phyloP scores from a whole-genome alignment of 2,329 filamentous ascomycete species.

The Sporothrix variecibatus region DNA sequence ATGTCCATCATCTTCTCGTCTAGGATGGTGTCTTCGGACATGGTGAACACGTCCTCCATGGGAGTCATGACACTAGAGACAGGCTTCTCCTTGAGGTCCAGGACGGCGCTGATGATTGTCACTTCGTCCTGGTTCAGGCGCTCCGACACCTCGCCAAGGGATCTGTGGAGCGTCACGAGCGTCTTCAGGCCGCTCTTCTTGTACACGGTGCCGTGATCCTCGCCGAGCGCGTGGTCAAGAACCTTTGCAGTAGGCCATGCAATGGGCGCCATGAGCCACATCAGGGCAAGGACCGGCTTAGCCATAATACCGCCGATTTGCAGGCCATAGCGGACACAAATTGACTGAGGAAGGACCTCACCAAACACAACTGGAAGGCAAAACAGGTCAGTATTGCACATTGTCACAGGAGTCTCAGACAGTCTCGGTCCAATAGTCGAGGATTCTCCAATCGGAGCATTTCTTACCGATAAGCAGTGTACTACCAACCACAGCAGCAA shows the following conservation, averaged over 20 bases:
- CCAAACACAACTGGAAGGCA: conserved; percentile 81
- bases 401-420: too few relatives aligned
- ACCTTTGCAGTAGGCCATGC: conserved; percentile 96
- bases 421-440: neutral
- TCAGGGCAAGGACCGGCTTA: conserved; percentile 79
- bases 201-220: conserved; percentile 95
- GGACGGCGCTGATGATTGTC: conserved; percentile 94
- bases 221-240: conserved; percentile 87
- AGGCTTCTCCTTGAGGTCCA: conserved; percentile 94
- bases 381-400: neutral
- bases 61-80: conserved; percentile 98
- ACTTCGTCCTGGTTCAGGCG: conserved; percentile 96
- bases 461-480: conserved; percentile 85
- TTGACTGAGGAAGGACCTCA: conserved; percentile 91
- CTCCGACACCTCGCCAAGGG: conserved; percentile 80
- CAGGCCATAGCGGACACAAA: conserved; percentile 94
- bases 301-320: conserved; percentile 95
- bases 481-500: conserved; percentile 90
- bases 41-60: conserved; percentile 94
- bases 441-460: neutral
- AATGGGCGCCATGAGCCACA: conserved; percentile 88
- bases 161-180: conserved; percentile 91
- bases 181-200: conserved; percentile 98
- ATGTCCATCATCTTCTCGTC: conserved; percentile 94
- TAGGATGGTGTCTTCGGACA: conserved; percentile 91